Evolutionary conservation across 805 yeast genomes (phyloP).

Genomic region (Danielia oregonensis): DNA sequence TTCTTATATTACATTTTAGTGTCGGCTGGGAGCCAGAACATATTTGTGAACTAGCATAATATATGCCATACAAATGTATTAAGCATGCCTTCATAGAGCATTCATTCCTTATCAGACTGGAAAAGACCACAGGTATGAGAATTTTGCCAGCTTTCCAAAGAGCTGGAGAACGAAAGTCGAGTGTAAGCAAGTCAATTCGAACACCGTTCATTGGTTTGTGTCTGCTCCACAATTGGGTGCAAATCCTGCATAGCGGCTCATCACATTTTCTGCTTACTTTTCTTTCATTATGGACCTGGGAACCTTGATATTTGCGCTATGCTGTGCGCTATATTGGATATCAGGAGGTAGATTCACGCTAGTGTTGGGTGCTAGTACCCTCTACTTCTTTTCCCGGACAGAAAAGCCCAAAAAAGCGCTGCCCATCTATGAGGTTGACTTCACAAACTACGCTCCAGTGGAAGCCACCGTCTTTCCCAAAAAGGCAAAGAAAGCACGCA

Average conservation of each 20-base stretch:
- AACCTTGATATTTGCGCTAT: constrained; percentile 15
- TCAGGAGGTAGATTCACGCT: constrained; percentile 44
- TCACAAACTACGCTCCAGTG: constrained; percentile 33
- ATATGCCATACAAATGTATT: too few relatives aligned
- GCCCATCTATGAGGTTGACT: constrained; percentile 40
- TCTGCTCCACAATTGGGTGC: too few relatives aligned
- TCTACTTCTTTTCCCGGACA: constrained; percentile 4
- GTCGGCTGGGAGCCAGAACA: too few relatives aligned
- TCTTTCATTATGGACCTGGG: constrained; percentile 14
- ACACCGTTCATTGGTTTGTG: too few relatives aligned
- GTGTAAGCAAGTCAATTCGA: too few relatives aligned
- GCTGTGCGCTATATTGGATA: constrained; percentile 26
- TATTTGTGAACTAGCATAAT: too few relatives aligned
- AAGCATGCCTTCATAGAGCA: too few relatives aligned
- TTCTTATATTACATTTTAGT: too few relatives aligned
- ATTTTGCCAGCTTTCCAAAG: too few relatives aligned
- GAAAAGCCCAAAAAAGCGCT: constrained; percentile 18
- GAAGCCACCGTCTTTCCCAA: constrained; percentile 16
- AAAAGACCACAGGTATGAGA: too few relatives aligned
- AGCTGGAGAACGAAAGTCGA: too few relatives aligned
- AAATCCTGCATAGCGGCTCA: constrained; percentile 18
- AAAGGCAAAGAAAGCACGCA: constrained; percentile 10
- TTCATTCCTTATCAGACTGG: too few relatives aligned
- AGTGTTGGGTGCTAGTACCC: constrained; percentile 20
- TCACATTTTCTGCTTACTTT: constrained; percentile 14